These are phyloP conservation scores for Zygosaccharomyces pseudobailii DNA, from an alignment of 1,139 yeast genomes.

Conservation along the genomic window DNA sequence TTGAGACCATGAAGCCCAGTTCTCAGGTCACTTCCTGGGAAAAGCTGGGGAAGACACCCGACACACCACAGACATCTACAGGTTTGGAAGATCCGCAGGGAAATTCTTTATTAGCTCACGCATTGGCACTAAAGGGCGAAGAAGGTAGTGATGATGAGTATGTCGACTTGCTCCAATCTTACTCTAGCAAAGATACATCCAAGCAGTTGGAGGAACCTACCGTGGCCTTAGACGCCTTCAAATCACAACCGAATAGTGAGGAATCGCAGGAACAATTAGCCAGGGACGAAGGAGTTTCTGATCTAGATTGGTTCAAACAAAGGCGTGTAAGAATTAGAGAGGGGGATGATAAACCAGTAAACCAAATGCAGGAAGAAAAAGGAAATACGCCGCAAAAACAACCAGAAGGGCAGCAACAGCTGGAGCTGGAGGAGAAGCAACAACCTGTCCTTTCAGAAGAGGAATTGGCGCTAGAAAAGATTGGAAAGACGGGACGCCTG, in stretches of 20 bases:
- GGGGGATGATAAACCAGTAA: conserved; percentile 30
- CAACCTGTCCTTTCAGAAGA: conserved; percentile 36
- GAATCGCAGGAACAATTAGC: conserved; percentile 36
- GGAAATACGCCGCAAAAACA: conserved; percentile 3
- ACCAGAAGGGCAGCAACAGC: neutral
- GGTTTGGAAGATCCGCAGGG: conserved; percentile 21
- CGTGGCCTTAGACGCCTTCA: conserved; percentile 30
- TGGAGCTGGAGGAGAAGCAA: conserved; percentile 13
- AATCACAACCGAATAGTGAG: conserved; percentile 16
- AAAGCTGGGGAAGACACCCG: conserved; percentile 7
- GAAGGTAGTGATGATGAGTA: conserved; percentile 66
- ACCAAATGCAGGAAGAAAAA: conserved; percentile 12
- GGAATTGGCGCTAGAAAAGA: conserved; percentile 47
- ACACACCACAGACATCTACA: conserved; percentile 3
- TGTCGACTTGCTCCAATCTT: conserved; percentile 42
- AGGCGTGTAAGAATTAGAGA: conserved; percentile 73
- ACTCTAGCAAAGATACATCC: conserved; percentile 26
- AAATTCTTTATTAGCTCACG: conserved; percentile 37
- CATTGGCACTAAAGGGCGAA: conserved; percentile 37
- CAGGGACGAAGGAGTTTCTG: conserved; percentile 56
- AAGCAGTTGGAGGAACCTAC: conserved; percentile 35
- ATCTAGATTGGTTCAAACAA: conserved; percentile 82
- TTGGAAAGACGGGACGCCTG: conserved; percentile 70
- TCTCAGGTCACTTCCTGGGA: conserved; percentile 36
- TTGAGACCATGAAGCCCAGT: conserved; percentile 79